Evolutionary conservation across 352 stramenopile genomes (phyloP), one percentile per base, ranked within the genome.

Genomic region (Globisporangium yorkense): DNA sequence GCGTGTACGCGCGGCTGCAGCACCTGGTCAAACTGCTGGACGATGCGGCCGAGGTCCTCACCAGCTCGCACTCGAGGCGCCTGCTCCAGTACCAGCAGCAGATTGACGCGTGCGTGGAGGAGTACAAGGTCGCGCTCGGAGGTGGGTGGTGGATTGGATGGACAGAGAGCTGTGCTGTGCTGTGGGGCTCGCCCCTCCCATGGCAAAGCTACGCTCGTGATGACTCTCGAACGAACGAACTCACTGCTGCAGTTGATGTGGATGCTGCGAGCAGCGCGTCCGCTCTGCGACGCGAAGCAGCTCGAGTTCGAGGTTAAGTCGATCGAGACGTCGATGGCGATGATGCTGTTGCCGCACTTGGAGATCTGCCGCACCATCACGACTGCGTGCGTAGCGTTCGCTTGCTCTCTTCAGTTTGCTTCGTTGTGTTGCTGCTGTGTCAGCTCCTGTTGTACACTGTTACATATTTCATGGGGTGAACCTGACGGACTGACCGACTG

Each of bases 351-450:
- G 21, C 70, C 70, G 0, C 78, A 88, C 41, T 63, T 82, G 45
- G 75, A 85, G 33, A 80, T 82, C 49, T 85, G 74, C 52, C 62
- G 61, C 10, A 82, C 78, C 0, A 86, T 88, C 56, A 67, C 63
- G 9, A 82, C 68, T 29, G 75, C 78, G 78, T 88, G 69, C 41
- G 66, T 49, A n/a, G 9, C 13, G 8, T 9, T 2, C 0, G 47
- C 24, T 9, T 51, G 2, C 40, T 29, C 6, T 51, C 8, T 37
- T 31, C 5, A 37, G 5, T 37, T 9, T 37, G 31, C 31, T 6
- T 37, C 31, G 5, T 9, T 9, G 8, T 37, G 31, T 3, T 9
- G 31, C 31, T 37, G 31, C 31, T 37, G 31, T 37, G 5, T 37
- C 31, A 37, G 8, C 2, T 37, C 31, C 31, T 37, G 31, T 9